Evolutionary conservation across 495 filamentous ascomycete species (phyloP).

Genomic region (Penicillium pulvis): DNA sequence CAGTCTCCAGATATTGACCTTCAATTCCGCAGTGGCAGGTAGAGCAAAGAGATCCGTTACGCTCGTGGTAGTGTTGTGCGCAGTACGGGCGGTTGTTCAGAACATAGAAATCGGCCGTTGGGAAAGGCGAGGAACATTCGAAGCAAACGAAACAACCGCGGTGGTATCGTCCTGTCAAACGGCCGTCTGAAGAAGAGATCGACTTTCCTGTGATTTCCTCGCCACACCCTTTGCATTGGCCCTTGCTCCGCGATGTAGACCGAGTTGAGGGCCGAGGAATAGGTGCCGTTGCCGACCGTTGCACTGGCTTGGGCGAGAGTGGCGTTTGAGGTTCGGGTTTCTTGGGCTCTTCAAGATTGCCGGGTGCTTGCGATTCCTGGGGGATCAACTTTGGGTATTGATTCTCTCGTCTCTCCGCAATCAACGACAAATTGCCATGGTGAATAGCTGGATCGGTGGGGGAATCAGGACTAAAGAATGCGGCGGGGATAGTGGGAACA

Average conservation of each 20-base stretch:
- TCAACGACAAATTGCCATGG: conserved; percentile 43
- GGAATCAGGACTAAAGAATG: conserved; percentile 51
- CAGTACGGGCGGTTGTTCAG: conserved; percentile 85
- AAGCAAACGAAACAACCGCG: conserved; percentile 91
- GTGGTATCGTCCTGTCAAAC: conserved; percentile 91
- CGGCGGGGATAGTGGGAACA: conserved; percentile 38
- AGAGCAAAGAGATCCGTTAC: conserved; percentile 82
- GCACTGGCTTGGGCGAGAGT: conserved; percentile 25
- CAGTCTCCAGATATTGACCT: conserved; percentile 89
- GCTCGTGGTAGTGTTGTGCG: conserved; percentile 87
- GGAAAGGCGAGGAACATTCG: conserved; percentile 79
- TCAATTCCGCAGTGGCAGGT: conserved; percentile 86
- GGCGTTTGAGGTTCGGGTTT: conserved; percentile 12
- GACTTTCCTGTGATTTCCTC: conserved; percentile 85
- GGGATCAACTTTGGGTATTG: neutral
- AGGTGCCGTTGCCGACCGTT: conserved; percentile 30
- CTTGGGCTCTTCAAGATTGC: conserved; percentile 11
- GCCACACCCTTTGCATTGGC: conserved; percentile 81
- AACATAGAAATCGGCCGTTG: conserved; percentile 91
- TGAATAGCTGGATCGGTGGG: conserved; percentile 61
- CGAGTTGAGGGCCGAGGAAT: conserved; percentile 36
- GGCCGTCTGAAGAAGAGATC: conserved; percentile 89
- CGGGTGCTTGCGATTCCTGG: conserved; percentile 1
- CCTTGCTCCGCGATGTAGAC: conserved; percentile 53
- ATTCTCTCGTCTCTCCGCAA: conserved; percentile 31